Percentiles rank a stretch among this genome's conserved stretches.
phyloP scores from a whole-genome alignment of 768 basidiomycete species.

The Tylopilus sp. region DNA sequence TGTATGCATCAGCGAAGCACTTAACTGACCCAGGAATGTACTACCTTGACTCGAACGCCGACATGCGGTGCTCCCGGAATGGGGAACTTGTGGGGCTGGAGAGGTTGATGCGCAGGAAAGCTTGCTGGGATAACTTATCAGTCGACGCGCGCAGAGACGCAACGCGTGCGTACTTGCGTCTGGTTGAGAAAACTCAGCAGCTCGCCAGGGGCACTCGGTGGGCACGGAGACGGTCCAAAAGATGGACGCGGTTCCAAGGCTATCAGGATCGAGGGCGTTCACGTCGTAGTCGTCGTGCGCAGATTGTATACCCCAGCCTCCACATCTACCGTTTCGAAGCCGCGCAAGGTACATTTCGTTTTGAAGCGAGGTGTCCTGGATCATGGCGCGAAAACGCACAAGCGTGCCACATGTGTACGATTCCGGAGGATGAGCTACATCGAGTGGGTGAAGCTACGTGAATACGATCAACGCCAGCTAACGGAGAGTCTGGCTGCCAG shows the following conservation, averaged over 20 bases:
- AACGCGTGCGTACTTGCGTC: constrained; percentile 16
- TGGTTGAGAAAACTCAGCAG: constrained; percentile 28
- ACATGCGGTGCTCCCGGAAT: constrained; percentile 49
- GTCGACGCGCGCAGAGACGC: background rate
- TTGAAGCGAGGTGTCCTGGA: constrained; percentile 77
- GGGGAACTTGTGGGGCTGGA: constrained; percentile 63
- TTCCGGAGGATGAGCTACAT: constrained; percentile 45
- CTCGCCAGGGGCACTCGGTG: constrained; percentile 60
- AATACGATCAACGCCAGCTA: background rate
- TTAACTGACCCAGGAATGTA: background rate
- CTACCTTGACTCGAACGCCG: constrained; percentile 73
- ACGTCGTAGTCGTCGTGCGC: constrained; percentile 14
- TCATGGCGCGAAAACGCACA: constrained; percentile 72
- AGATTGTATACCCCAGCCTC: constrained; percentile 72
- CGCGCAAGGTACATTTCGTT: constrained; percentile 69
- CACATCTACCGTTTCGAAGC: constrained; percentile 41
- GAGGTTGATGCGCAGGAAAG: constrained; percentile 26
- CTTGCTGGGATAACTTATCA: constrained; percentile 14
- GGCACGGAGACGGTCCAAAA: constrained; percentile 78
- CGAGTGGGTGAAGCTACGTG: constrained; percentile 56
- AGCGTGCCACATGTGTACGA: constrained; percentile 50
- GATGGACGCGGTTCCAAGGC: constrained; percentile 59
- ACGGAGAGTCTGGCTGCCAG: constrained; percentile 3
- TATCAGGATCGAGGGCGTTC: constrained; percentile 38
- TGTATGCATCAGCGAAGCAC: constrained; percentile 4